These are phyloP conservation scores for Verbascum thapsus DNA, from an alignment of 257 asterid genomes.

Conservation along the genomic window DNA sequence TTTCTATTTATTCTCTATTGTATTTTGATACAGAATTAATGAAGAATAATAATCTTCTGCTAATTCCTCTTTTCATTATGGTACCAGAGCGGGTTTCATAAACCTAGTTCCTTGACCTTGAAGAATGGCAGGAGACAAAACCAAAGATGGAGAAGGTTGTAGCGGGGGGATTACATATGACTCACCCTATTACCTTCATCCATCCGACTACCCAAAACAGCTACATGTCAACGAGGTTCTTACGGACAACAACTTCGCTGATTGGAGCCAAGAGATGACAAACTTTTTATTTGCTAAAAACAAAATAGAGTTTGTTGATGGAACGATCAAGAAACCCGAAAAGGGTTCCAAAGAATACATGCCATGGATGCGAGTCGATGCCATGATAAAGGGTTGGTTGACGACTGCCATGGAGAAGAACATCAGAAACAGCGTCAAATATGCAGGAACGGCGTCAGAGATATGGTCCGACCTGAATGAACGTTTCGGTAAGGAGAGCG, in stretches of 20 bases:
- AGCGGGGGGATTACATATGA: no score
- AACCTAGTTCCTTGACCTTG: no score
- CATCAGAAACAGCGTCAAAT: no score
- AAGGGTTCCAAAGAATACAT: not conserved
- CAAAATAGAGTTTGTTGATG: constrained; percentile 14
- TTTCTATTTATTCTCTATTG: no score
- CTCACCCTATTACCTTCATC: not conserved
- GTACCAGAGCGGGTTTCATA: no score
- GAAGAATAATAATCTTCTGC: no score
- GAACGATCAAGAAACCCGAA: not conserved
- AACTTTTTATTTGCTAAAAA: not conserved
- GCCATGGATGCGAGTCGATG: no score
- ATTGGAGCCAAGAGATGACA: constrained; percentile 3
- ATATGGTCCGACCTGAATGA: not conserved
- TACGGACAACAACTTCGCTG: not conserved
- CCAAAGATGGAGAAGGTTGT: no score
- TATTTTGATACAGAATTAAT: no score
- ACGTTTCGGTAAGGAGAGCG: not conserved
- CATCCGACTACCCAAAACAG: not conserved
- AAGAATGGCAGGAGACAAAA: no score
- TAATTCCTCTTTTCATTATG: no score
- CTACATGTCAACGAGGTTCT: not conserved
- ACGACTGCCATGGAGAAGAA: constrained; percentile 5
- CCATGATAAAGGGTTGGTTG: not conserved
- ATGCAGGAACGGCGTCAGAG: not conserved